Evolutionary conservation across 176 grass and related monocot genomes (phyloP).

Genomic region (Oropetium thomaeum): DNA sequence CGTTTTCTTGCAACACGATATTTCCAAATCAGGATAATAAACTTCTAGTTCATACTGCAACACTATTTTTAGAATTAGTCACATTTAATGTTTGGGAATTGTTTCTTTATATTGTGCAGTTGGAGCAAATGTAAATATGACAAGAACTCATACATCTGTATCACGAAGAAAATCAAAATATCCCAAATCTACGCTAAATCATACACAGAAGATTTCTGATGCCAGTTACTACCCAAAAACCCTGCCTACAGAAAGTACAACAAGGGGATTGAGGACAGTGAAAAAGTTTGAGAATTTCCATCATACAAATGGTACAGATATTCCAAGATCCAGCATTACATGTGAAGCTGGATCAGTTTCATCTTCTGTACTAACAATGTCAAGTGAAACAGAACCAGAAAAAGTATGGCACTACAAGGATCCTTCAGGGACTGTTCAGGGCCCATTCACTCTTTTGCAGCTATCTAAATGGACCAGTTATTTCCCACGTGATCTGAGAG

Average conservation of each 20-base stretch:
- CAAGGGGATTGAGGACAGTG: slow-evolving; percentile 17
- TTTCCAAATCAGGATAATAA: neutral
- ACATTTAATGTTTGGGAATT: slow-evolving; percentile 19
- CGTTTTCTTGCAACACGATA: neutral
- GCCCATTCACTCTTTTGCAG: slow-evolving; percentile 82
- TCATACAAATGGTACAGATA: slow-evolving; percentile 24
- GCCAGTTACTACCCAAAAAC: slow-evolving; percentile 18
- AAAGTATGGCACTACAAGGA: slow-evolving; percentile 99
- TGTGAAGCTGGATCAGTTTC: slow-evolving; percentile 38
- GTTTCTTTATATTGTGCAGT: slow-evolving; percentile 40
- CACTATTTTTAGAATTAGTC: neutral
- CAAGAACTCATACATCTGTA: slow-evolving; percentile 33
- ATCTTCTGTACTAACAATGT: slow-evolving; percentile 30
- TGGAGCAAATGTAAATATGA: slow-evolving; percentile 23
- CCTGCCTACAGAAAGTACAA: slow-evolving; percentile 20
- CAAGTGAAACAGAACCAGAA: slow-evolving; percentile 58
- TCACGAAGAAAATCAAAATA: slow-evolving; percentile 41
- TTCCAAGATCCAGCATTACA: slow-evolving; percentile 24
- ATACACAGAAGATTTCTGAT: slow-evolving; percentile 20
- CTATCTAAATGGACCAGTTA: slow-evolving; percentile 79
- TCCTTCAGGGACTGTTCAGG: slow-evolving; percentile 87
- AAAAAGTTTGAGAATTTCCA: slow-evolving; percentile 28
- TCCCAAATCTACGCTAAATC: slow-evolving; percentile 27
- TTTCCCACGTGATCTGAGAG: slow-evolving; percentile 77
- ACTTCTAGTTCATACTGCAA: neutral